Evolutionary conservation across 805 yeast genomes (phyloP), one percentile per base, ranked within the genome.

Genomic region (Candida coquimbonensis): DNA sequence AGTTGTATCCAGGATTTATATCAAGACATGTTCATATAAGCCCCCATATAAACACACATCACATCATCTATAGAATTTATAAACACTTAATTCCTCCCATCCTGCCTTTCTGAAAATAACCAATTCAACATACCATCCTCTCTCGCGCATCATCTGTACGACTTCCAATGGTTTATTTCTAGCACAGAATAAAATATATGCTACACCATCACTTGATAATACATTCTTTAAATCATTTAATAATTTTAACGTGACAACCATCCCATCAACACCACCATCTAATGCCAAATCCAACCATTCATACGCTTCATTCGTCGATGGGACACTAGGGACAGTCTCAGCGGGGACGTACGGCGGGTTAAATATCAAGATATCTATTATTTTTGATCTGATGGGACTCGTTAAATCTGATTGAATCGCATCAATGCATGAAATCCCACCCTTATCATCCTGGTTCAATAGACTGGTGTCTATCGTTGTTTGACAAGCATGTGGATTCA

Each of bases 271-370:
- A 0, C 99, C 99, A 0, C 99, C 99, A 26, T 83, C 72, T 24
- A 93, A 72, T 0, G 99, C 99, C 46, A 91, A 65, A 60, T 91
- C 96, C 0, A 93, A 69, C 96, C 97, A 89, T 14, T 70, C 68
- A 29, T 73, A 71, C 17, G 77, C 80, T 9, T 72, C 75, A 4
- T 69, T 71, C 0, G 52, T 54, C 0, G 47, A 49, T 0, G 93
- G 93, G 1, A 75, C 53, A 0, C 51, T 57, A 0, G 98, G 97
- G 0, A 87, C 84, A 0, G 57, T 59, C 48, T 81, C 89, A 1
- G 91, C 87, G 0, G 99, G 99, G 1, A 93, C 99, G 60, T 93
- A 93, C 0, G 99, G 99, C 0, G 99, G 99, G 58, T 93, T 93
- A 65, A 93, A 93, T 1, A 93, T 70, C 21, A 93, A 66, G 1